phyloP scores from a whole-genome alignment of 148 eudicot species.

The Vaccinium macrocarpon region DNA sequence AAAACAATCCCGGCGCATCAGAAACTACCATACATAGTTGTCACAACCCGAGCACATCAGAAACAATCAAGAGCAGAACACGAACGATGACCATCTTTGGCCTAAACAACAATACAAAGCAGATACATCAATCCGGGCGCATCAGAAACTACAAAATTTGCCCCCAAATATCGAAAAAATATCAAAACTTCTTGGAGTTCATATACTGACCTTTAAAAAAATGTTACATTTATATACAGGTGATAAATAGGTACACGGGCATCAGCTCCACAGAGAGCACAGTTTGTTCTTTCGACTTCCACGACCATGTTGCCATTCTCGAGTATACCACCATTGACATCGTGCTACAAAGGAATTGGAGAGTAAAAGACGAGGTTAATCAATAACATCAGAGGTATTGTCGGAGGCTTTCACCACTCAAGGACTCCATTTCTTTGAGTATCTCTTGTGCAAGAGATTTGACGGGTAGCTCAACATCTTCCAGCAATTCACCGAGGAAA shows the following conservation, averaged over 20 bases:
- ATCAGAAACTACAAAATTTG: neutral
- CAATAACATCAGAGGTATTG: slow-evolving; percentile 51
- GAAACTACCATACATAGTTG: no score
- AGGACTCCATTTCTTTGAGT: slow-evolving; percentile 71
- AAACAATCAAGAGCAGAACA: neutral
- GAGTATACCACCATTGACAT: neutral
- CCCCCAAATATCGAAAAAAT: neutral
- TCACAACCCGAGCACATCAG: no score
- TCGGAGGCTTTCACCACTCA: slow-evolving; percentile 90
- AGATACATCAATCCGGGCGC: neutral
- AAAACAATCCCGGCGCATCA: no score
- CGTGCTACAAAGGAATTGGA: neutral
- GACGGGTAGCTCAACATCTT: slow-evolving; percentile 78
- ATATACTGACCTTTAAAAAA: neutral
- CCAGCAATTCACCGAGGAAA: slow-evolving; percentile 87
- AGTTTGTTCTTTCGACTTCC: neutral
- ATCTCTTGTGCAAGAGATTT: slow-evolving; percentile 92
- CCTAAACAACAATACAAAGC: neutral
- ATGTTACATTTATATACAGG: neutral
- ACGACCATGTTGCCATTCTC: neutral
- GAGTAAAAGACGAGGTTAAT: neutral
- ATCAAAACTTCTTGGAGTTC: neutral
- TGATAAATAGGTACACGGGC: neutral
- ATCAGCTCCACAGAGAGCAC: neutral
- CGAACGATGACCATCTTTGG: neutral